Conservation (phyloP, 805 yeast genomes). For the Metschnikowia picachoensis region DNA sequence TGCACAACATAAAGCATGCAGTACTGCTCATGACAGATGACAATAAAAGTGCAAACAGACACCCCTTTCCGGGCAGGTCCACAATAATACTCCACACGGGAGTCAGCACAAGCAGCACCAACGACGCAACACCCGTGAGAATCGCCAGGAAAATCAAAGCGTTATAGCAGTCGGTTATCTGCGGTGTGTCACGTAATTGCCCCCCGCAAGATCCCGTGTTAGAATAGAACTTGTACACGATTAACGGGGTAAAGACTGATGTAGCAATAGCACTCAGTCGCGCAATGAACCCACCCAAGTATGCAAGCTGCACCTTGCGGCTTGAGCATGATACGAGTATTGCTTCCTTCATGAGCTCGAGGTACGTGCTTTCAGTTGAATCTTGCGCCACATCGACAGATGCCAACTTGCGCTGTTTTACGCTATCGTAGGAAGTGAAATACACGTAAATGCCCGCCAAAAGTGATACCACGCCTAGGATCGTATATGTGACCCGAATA, state of each 20-base stretch:
- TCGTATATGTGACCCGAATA: constrained; percentile 44
- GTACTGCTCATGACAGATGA: constrained; percentile 42
- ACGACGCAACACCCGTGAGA: constrained; percentile 62
- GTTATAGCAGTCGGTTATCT: constrained; percentile 48
- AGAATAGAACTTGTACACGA: constrained; percentile 54
- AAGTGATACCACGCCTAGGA: constrained; percentile 44
- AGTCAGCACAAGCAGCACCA: constrained; percentile 53
- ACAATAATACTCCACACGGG: constrained; percentile 62
- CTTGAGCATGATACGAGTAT: constrained; percentile 43
- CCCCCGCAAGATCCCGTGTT: constrained; percentile 47
- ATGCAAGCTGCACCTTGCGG: constrained; percentile 50
- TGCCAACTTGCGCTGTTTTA: constrained; percentile 28
- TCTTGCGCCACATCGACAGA: constrained; percentile 16
- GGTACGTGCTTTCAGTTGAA: constrained; percentile 24
- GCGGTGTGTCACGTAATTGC: constrained; percentile 16
- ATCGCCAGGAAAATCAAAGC: constrained; percentile 66
- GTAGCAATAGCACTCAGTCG: constrained; percentile 58
- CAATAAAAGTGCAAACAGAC: constrained; percentile 25
- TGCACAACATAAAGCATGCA: constrained; percentile 36
- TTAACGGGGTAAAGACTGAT: constrained; percentile 58
- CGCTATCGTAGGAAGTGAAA: constrained; percentile 42
- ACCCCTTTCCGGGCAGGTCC: constrained; percentile 38
- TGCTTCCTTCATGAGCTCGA: constrained; percentile 44
- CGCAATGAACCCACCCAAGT: constrained; percentile 58
- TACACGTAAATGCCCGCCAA: constrained; percentile 36